Percentiles rank a stretch among this genome's conserved stretches.
These are phyloP conservation scores for Trichoderma gracile DNA, from an alignment of 2,329 filamentous ascomycete species.

Conservation along the genomic window DNA sequence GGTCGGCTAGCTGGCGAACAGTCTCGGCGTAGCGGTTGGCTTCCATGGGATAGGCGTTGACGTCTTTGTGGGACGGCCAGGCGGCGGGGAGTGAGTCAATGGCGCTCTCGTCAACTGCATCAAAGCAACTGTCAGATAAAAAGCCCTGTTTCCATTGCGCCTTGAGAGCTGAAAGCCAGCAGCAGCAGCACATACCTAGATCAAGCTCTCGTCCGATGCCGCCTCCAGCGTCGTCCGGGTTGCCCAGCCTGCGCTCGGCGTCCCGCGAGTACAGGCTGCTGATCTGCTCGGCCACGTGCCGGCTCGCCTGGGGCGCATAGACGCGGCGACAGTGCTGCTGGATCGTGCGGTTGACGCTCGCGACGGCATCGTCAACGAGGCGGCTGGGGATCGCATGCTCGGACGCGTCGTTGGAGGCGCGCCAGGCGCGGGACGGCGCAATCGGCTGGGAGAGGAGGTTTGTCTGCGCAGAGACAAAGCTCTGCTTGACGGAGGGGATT, in stretches of 20 bases:
- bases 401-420: slow-evolving; percentile 47
- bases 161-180: not conserved
- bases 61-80: slow-evolving; percentile 48
- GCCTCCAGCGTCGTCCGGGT: slow-evolving; percentile 40
- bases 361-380: slow-evolving; percentile 57
- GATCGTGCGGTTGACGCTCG: slow-evolving; percentile 61
- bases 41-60: slow-evolving; percentile 45
- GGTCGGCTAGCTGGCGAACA: slow-evolving; percentile 49
- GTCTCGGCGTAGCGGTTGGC: slow-evolving; percentile 54
- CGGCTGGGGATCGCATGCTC: slow-evolving; percentile 47
- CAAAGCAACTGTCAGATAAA: not conserved
- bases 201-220: slow-evolving; percentile 46
- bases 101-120: slow-evolving; percentile 43
- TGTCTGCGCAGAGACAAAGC: slow-evolving; percentile 64
- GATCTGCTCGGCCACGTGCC: slow-evolving; percentile 73
- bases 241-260: slow-evolving; percentile 44
- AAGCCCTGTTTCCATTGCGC: too few relatives aligned
- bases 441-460: slow-evolving; percentile 62
- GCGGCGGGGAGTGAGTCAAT: slow-evolving; percentile 50
- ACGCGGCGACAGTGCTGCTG: slow-evolving; percentile 65
- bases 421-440: slow-evolving; percentile 56
- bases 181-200: slow-evolving; percentile 44
- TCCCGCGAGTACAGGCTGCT: slow-evolving; percentile 61
- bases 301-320: slow-evolving; percentile 67
- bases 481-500: slow-evolving; percentile 62